Evolutionary conservation across 2,329 filamentous ascomycete species (phyloP).

Genomic region (Colletotrichum sidae): DNA sequence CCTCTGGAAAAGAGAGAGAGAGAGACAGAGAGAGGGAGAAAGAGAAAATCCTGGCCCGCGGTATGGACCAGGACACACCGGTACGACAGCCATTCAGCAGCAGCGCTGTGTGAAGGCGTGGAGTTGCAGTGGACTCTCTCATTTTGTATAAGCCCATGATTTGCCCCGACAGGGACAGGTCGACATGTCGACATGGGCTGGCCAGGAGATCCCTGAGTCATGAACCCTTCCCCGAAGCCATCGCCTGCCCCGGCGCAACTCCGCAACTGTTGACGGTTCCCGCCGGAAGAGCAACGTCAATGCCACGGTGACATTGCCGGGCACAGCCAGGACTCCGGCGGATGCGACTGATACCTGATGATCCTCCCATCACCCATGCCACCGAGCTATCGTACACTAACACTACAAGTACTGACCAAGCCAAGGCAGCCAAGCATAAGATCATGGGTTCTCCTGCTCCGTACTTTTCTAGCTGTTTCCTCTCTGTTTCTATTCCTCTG

Average conservation of each 20-base stretch:
- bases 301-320: slow-evolving; percentile 26
- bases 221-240: slow-evolving; percentile 8
- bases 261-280: slow-evolving; percentile 15
- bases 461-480: background rate
- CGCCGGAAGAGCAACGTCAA: slow-evolving; percentile 10
- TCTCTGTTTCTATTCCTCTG: background rate
- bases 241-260: slow-evolving; percentile 15
- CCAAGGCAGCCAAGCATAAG: slow-evolving; percentile 6
- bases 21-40: background rate
- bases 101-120: background rate
- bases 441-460: background rate
- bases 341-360: slow-evolving; percentile 1
- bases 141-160: slow-evolving; percentile 13
- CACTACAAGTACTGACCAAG: background rate
- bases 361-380: background rate
- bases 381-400: too few relatives aligned
- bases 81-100: background rate
- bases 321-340: slow-evolving; percentile 21
- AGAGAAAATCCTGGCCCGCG: too few relatives aligned
- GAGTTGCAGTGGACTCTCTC: slow-evolving; percentile 16
- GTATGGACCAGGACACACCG: slow-evolving; percentile 1
- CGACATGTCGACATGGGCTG: background rate
- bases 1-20: slow-evolving; percentile 4
- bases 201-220: slow-evolving; percentile 20
- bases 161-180: slow-evolving; percentile 17